phyloP scores from a whole-genome alignment of 345 rosid genomes.

The Acer negundo region DNA sequence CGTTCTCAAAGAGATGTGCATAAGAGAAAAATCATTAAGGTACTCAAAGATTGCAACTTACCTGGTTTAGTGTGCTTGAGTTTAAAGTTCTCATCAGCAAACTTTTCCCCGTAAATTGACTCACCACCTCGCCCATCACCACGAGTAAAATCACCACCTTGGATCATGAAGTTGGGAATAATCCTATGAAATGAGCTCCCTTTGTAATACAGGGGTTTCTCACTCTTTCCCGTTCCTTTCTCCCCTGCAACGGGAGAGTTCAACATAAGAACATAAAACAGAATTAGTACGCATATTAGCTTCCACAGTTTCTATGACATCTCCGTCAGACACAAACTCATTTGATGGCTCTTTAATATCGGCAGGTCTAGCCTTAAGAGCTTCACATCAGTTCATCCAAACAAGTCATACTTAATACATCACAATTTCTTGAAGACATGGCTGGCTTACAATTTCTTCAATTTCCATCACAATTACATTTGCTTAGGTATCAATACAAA shows the following conservation, averaged over 20 bases:
- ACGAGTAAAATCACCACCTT: constrained; percentile 93
- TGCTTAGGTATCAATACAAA: background rate
- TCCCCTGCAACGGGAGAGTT: constrained; percentile 54
- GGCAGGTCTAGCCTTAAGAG: no score
- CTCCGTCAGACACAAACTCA: background rate
- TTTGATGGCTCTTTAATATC: background rate
- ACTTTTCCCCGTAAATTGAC: constrained; percentile 82
- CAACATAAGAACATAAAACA: constrained; percentile 7
- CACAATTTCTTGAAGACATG: background rate
- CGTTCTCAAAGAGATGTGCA: background rate
- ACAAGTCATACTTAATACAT: background rate
- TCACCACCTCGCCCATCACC: constrained; percentile 98
- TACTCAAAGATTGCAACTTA: constrained; percentile 22
- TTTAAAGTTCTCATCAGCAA: constrained; percentile 90
- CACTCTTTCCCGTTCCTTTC: constrained; percentile 81
- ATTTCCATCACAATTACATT: background rate
- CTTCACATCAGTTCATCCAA: background rate
- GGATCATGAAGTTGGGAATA: constrained; percentile 93
- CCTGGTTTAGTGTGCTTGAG: constrained; percentile 89
- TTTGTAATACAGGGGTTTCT: constrained; percentile 78
- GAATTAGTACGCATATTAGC: background rate
- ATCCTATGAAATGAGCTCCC: constrained; percentile 87
- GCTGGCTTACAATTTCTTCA: background rate
- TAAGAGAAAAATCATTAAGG: background rate
- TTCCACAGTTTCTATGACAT: background rate